These are phyloP conservation scores for Citrullus amarus DNA, from an alignment of 306 rosid species.

Conservation along the genomic window DNA sequence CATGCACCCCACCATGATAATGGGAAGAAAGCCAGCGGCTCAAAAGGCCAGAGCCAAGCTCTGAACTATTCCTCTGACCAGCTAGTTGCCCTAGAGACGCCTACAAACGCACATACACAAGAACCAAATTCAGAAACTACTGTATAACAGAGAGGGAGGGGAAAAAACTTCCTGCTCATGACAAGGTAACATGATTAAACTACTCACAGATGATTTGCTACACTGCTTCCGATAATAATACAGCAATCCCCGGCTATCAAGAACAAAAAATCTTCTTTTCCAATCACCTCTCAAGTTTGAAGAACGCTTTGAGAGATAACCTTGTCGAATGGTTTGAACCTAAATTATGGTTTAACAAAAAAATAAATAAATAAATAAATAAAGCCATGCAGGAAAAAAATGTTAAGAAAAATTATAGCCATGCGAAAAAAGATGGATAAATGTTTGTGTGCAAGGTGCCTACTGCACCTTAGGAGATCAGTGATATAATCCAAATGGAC, in stretches of 20 bases:
- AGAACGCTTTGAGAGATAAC: slow-evolving; percentile 98
- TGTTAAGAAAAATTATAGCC: neutral
- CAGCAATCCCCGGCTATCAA: slow-evolving; percentile 97
- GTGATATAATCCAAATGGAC: neutral
- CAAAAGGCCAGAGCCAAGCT: slow-evolving; percentile 95
- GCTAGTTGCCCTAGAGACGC: slow-evolving; percentile 75
- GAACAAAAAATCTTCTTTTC: slow-evolving; percentile 99
- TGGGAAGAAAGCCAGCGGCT: slow-evolving; percentile 99
- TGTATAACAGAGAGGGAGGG: neutral
- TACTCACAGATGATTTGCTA: slow-evolving; percentile 89
- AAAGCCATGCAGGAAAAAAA: too few species aligned
- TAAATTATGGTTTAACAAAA: slow-evolving; percentile 13
- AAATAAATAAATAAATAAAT: neutral
- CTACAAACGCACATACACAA: slow-evolving; percentile 29
- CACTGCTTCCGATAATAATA: slow-evolving; percentile 91
- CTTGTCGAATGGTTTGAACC: slow-evolving; percentile 99
- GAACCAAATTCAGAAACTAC: slow-evolving; percentile 10
- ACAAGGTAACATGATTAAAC: slow-evolving; percentile 13
- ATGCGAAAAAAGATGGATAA: neutral
- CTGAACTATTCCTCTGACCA: slow-evolving; percentile 95
- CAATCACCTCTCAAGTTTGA: slow-evolving; percentile 97
- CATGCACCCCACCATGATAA: slow-evolving; percentile 97
- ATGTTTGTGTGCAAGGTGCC: neutral
- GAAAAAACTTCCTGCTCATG: slow-evolving; percentile 5
- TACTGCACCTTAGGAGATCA: neutral